These are phyloP conservation scores for Lactarius indigo DNA, from an alignment of 768 basidiomycete genomes.

Conservation along the genomic window DNA sequence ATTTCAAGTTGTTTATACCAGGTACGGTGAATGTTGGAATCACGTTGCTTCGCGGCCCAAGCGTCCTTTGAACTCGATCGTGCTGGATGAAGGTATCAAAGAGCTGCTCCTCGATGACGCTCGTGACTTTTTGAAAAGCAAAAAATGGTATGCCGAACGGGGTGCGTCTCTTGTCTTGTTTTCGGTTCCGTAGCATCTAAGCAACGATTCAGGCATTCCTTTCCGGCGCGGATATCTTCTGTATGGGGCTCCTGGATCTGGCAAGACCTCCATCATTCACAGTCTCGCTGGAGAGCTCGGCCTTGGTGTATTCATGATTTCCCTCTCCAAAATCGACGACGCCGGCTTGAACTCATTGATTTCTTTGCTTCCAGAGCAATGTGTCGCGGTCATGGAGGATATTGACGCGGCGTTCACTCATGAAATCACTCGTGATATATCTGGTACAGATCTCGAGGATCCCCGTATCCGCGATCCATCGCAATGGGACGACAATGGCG, in stretches of 20 bases:
- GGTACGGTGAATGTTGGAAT: conserved; percentile 44
- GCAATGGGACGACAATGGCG: conserved; percentile 14
- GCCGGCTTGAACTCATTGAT: conserved; percentile 53
- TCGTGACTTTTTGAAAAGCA: conserved; percentile 63
- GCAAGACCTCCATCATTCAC: conserved; percentile 78
- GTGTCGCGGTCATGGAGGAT: conserved; percentile 80
- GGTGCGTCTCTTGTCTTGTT: conserved; percentile 35
- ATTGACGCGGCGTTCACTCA: conserved; percentile 72
- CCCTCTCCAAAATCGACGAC: conserved; percentile 68
- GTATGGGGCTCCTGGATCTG: conserved; percentile 71
- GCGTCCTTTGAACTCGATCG: conserved; percentile 61
- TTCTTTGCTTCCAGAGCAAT: conserved; percentile 59
- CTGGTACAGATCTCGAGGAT: conserved; percentile 21
- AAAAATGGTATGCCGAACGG: conserved; percentile 68
- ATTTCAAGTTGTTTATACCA: background rate
- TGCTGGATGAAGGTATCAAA: conserved; percentile 66
- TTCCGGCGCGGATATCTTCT: conserved; percentile 77
- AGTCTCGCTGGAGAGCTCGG: conserved; percentile 74
- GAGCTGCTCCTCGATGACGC: conserved; percentile 66
- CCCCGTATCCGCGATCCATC: conserved; percentile 34
- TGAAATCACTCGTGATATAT: conserved; percentile 36
- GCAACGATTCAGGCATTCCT: conserved; percentile 46
- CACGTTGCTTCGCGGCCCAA: conserved; percentile 57
- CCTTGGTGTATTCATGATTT: conserved; percentile 69
- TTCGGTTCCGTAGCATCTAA: background rate